phyloP scores from a whole-genome alignment of 176 grass and related monocot species.

The Carex cristatella region DNA sequence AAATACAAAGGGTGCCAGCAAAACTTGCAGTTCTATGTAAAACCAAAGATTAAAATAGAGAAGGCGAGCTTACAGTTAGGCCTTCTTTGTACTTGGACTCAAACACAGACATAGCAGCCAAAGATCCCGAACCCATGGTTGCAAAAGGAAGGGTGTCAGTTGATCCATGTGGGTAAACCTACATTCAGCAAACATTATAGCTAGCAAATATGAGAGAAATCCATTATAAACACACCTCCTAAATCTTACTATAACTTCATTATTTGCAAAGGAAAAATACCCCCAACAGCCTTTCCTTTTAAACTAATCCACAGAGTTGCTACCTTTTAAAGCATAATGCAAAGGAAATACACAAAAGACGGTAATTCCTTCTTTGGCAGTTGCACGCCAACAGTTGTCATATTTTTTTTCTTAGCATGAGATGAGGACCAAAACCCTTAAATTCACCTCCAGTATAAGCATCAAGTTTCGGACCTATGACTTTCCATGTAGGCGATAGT shows the following conservation, averaged over 20 bases:
- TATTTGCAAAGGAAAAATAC: background rate
- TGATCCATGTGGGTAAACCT: slow-evolving; percentile 95
- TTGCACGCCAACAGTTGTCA: background rate
- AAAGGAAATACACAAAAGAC: background rate
- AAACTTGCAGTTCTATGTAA: background rate
- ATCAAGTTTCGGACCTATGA: no score
- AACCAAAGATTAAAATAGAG: background rate
- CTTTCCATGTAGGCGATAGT: no score
- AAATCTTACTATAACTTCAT: background rate
- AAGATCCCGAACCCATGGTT: slow-evolving; percentile 99
- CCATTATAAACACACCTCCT: background rate
- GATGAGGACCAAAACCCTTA: no score
- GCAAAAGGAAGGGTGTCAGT: slow-evolving; percentile 96
- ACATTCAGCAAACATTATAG: slow-evolving; percentile 3
- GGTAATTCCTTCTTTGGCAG: background rate
- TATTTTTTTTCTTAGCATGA: background rate
- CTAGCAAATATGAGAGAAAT: background rate
- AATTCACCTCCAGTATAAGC: no score
- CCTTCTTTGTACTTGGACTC: slow-evolving; percentile 89
- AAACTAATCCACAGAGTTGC: background rate
- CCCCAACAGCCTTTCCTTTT: background rate
- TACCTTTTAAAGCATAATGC: background rate
- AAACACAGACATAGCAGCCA: slow-evolving; percentile 91
- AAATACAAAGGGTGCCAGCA: background rate
- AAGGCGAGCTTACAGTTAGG: slow-evolving; percentile 58